These are phyloP conservation scores for Lipomyces lipofer DNA, from an alignment of 805 yeast genomes.

Conservation along the genomic window DNA sequence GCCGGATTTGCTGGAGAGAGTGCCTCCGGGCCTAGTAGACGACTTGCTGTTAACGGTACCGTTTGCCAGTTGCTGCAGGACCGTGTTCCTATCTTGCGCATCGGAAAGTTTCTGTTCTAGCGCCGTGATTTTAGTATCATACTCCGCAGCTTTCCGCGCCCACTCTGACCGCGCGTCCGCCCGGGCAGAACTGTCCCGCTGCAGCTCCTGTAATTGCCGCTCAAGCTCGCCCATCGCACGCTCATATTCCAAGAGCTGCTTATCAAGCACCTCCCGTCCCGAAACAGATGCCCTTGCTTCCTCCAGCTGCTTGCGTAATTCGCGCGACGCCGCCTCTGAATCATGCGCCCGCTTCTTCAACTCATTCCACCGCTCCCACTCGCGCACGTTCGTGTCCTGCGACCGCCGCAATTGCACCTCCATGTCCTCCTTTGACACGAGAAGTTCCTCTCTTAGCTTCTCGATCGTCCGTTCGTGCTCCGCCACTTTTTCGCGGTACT, in stretches of 20 bases:
- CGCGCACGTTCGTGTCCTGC: not conserved
- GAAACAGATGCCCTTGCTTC: not conserved
- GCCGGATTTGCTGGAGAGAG: conserved; percentile 4
- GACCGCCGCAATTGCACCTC: conserved; percentile 9
- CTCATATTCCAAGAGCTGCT: conserved; percentile 5
- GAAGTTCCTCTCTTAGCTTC: not conserved
- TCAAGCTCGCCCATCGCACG: conserved; percentile 4
- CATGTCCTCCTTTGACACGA: not conserved
- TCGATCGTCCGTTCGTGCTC: conserved; percentile 11
- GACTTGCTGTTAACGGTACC: conserved; percentile 5
- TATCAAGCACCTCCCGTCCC: not conserved
- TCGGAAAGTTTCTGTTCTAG: conserved; percentile 14
- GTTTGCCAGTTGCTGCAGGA: conserved; percentile 9
- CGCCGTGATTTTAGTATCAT: conserved; percentile 10
- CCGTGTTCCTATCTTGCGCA: conserved; percentile 10
- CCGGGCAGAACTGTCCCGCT: conserved; percentile 2
- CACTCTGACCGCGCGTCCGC: conserved; percentile 11
- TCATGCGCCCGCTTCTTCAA: conserved; percentile 7
- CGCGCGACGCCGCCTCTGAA: conserved; percentile 1
- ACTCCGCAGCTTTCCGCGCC: conserved; percentile 13
- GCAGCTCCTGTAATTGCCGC: conserved; percentile 4
- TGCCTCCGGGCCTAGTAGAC: not conserved
- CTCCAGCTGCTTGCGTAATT: not conserved
- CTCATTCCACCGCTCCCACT: conserved; percentile 1
- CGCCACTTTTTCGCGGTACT: conserved; percentile 7